Evolutionary conservation across 768 basidiomycete species (phyloP), one percentile per base, ranked within the genome.

Genomic region (Termitomyces sp.): DNA sequence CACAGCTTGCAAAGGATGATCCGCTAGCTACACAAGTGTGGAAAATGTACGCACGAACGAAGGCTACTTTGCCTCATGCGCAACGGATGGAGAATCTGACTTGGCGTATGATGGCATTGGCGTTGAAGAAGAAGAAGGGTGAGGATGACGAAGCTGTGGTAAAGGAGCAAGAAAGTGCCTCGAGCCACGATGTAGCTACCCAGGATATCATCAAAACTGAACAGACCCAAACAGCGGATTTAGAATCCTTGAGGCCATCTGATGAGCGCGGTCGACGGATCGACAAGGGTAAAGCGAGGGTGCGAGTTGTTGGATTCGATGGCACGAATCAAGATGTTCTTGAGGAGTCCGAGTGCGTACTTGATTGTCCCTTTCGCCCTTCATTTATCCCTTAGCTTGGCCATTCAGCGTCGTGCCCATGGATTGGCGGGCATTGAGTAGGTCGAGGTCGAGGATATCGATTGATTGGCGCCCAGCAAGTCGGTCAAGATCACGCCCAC

Each of bases 41-140:
- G 96, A 93, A 88, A 76, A 90, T 98, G 83, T 98, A 92, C 67
- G 86, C 93, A 36, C 85, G 90, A 60, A 90, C 89, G 47, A 94
- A 94, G 73, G 90, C 88, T n/a, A 82, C 80, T 33, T 73, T 96
- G 56, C 94, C 95, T 31, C 92, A 96, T 68, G 92, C 90, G 0
- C 92, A 94, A 72, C 77, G 95, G 67, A 94, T 99, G 92, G 97
- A 98, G 75, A 98, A 98, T 68, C 71, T 98, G 55, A 97, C 95
- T 0, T 98, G 96, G 96, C 77, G 97, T 58, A 92, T 98, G 94
- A 98, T 98, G 95, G 90, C 94, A 26, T 76, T 99, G 68, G 92
- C 91, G 13, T 75, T 99, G 56, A 88, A 89, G 78, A 96, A 90
- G 81, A 87, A 88, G 76, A 86, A 86, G 72, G 88, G 89, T 45